A percentile compares a stretch with the other conserved stretches of the same genome.
These are phyloP conservation scores for Phytophthora idaei DNA, from an alignment of 352 stramenopile species.

Conservation along the genomic window DNA sequence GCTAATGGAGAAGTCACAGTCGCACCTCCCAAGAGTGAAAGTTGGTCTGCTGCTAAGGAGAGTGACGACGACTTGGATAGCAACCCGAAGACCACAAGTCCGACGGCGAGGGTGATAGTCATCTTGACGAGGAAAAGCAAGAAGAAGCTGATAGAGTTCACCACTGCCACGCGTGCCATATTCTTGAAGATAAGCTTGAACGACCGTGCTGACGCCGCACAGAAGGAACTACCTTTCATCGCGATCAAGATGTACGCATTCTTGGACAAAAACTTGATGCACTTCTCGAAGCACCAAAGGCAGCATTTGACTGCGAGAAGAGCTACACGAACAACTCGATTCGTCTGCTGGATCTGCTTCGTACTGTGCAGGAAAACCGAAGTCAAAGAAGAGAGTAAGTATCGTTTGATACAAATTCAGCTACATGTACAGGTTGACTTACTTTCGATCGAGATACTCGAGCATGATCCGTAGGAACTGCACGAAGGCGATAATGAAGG, in stretches of 20 bases:
- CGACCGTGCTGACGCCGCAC: slow-evolving; percentile 90
- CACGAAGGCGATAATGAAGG: slow-evolving; percentile 96
- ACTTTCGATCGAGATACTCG: slow-evolving; percentile 95
- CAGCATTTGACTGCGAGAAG: slow-evolving; percentile 87
- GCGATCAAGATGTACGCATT: slow-evolving; percentile 95
- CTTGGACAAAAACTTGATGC: slow-evolving; percentile 97
- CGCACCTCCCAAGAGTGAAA: slow-evolving; percentile 67
- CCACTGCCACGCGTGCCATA: slow-evolving; percentile 90
- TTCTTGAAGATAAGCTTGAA: slow-evolving; percentile 94
- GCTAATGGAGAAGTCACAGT: slow-evolving; percentile 90
- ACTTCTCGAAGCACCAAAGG: slow-evolving; percentile 96
- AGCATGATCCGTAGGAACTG: slow-evolving; percentile 94
- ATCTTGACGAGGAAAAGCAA: slow-evolving; percentile 95
- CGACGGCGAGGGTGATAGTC: slow-evolving; percentile 64
- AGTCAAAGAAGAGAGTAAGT: background rate
- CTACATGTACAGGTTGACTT: slow-evolving; percentile 15
- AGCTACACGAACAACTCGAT: slow-evolving; percentile 84
- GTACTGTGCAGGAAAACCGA: slow-evolving; percentile 46
- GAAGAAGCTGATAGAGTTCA: slow-evolving; percentile 93
- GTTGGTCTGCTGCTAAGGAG: slow-evolving; percentile 34
- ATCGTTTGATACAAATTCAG: too few relatives aligned
- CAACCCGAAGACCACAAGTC: slow-evolving; percentile 53
- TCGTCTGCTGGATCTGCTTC: slow-evolving; percentile 74
- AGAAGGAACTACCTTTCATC: slow-evolving; percentile 84
- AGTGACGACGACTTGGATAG: slow-evolving; percentile 43